Evolutionary conservation across 2,329 filamentous ascomycete species (phyloP).

Genomic region (Cladosporium sp.): DNA sequence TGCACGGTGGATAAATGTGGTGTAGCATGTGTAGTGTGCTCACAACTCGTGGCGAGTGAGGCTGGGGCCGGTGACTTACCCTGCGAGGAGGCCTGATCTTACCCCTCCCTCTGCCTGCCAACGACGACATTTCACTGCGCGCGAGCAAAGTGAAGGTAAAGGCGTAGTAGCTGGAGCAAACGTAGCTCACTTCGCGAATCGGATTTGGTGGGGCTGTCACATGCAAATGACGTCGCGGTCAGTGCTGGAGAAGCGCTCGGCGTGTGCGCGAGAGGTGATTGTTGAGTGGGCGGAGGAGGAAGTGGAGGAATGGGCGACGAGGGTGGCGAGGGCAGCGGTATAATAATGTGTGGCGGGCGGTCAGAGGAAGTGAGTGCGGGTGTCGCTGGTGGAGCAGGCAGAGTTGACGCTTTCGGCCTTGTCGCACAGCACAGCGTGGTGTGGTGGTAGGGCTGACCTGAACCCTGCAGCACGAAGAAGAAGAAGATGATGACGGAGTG

Average conservation of each 20-base stretch:
- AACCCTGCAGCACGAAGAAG: background rate
- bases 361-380: background rate
- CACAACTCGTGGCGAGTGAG: background rate
- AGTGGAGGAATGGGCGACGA: background rate
- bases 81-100: conserved; percentile 68
- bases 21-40: background rate
- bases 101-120: conserved; percentile 55
- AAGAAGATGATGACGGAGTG: background rate
- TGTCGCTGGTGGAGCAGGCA: background rate
- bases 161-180: conserved; percentile 4
- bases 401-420: background rate
- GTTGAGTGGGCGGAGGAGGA: background rate
- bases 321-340: background rate
- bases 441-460: background rate
- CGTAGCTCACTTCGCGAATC: conserved; percentile 6
- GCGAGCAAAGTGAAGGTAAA: background rate
- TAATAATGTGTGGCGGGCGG: background rate
- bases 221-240: conserved; percentile 12
- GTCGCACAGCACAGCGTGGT: background rate
- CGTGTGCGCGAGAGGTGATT: background rate
- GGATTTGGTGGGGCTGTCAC: conserved; percentile 19
- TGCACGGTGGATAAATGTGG: background rate
- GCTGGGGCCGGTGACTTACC: conserved; percentile 51
- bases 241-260: background rate
- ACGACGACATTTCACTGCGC: conserved; percentile 37